These are phyloP conservation scores for Fusarium sp. DNA, from an alignment of 2,329 filamentous ascomycete species.

Conservation along the genomic window DNA sequence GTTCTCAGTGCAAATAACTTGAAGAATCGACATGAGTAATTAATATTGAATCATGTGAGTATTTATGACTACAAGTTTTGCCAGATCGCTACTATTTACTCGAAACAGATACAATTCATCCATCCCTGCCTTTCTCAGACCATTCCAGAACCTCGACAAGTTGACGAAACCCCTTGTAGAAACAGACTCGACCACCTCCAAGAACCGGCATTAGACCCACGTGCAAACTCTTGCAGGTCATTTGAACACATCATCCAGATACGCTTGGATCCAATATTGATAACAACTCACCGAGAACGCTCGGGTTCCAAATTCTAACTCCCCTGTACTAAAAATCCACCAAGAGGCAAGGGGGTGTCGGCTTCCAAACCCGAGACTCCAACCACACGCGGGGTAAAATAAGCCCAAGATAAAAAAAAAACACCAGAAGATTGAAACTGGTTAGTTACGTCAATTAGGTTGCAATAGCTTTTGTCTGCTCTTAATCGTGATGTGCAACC, in stretches of 20 bases:
- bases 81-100: neutral
- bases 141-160: too few species aligned
- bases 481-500: neutral
- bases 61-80: too few species aligned
- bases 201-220: neutral
- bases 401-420: neutral
- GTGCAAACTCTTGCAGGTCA: neutral
- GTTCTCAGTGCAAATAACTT: too few species aligned
- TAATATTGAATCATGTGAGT: too few species aligned
- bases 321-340: neutral
- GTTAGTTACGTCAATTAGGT: too few species aligned
- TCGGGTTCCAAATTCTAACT: neutral
- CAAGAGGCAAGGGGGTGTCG: neutral
- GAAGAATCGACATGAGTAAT: too few species aligned
- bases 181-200: neutral
- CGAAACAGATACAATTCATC: too few species aligned
- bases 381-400: slow-evolving; percentile 7
- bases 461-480: too few species aligned
- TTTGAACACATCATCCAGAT: neutral
- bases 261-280: neutral
- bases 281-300: neutral
- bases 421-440: neutral
- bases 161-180: neutral
- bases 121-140: too few species aligned
- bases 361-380: slow-evolving; percentile 20